phyloP scores from a whole-genome alignment of 495 filamentous ascomycete genomes.

The Rusavskia elegans region DNA sequence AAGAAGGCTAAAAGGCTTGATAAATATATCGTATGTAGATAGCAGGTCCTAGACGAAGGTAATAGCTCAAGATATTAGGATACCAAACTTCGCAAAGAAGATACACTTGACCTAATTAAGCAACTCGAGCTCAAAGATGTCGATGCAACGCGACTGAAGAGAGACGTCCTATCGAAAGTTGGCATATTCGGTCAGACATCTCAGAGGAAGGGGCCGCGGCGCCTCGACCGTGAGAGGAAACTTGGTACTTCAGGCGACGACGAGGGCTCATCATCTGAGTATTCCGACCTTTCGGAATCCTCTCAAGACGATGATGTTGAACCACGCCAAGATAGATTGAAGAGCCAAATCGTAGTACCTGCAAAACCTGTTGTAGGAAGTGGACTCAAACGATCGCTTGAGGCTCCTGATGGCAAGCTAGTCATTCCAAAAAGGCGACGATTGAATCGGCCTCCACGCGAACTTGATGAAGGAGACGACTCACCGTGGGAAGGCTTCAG shows the following conservation, averaged over 20 bases:
- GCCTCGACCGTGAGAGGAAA: not conserved
- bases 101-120: slow-evolving; percentile 69
- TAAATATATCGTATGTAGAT: slow-evolving; percentile 66
- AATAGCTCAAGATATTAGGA: slow-evolving; percentile 32
- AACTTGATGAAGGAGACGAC: slow-evolving; percentile 15
- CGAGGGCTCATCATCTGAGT: slow-evolving; percentile 25
- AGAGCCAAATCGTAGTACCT: not conserved
- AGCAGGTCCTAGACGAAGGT: not conserved
- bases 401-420: slow-evolving; percentile 58
- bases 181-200: no score
- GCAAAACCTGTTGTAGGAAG: slow-evolving; percentile 37
- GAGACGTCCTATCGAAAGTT: no score
- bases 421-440: slow-evolving; percentile 50
- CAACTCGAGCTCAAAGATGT: slow-evolving; percentile 63
- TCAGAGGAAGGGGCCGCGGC: no score
- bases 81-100: slow-evolving; percentile 86
- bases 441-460: slow-evolving; percentile 23
- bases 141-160: slow-evolving; percentile 39
- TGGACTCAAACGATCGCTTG: slow-evolving; percentile 76
- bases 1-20: slow-evolving; percentile 93
- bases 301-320: slow-evolving; percentile 1
- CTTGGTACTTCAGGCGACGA: slow-evolving; percentile 16
- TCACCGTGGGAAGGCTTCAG: slow-evolving; percentile 46
- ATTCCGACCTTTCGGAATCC: slow-evolving; percentile 13
- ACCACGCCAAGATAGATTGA: not conserved